Base-by-base conservation (phyloP, 1,284 basidiomycete genomes). In the Ustilago hordei region DNA sequence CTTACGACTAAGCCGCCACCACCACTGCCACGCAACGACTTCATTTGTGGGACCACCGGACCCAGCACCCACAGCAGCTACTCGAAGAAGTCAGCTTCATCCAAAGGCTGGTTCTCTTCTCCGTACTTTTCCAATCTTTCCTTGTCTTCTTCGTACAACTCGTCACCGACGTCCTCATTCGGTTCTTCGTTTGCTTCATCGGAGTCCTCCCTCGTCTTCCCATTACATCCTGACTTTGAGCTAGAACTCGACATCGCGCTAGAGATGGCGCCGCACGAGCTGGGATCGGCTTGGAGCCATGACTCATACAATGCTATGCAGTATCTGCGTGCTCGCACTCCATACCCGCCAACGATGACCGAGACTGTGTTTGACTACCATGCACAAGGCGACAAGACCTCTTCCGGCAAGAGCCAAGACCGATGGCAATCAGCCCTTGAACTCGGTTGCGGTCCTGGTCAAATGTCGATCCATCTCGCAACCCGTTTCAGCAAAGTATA, bases 381-480 rank as follows among this genome's bases (percentile, higher is more conserved):
- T 39, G 62, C 36, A 2, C 64, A 69, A 36, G 55, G 47, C 9
- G 69, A 68, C 50, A 60, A 43, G 9, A 8, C 11, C n/a, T 12
- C 45, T 15, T 32, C 57, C 23, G 23, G 36, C 19, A 55, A 32
- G n/a, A 28, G 11, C 11, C 8, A 15, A 3, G 63, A 61, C 45
- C 62, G 66, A 23, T 78, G 75, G 75, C 59, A 66, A 36, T 64
- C 57, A 19, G 75, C 70, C 0, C 58, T 78, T 8, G 75, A 78
- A n/a, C 60, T 78, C 17, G 75, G 75, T 15, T 78, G 75, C 35
- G 75, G 75, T 7, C 75, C 75, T 2, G 75, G 75, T 0, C 75
- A 78, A 45, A 67, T 78, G 75, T 65, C 75, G 56, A 57, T 78
- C 17, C 75, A 78, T 45, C 47, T 78, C 4, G 66, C 75, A 9